These are phyloP conservation scores for Agaricales sp. DNA, from an alignment of 1,284 basidiomycete species.

Conservation along the genomic window DNA sequence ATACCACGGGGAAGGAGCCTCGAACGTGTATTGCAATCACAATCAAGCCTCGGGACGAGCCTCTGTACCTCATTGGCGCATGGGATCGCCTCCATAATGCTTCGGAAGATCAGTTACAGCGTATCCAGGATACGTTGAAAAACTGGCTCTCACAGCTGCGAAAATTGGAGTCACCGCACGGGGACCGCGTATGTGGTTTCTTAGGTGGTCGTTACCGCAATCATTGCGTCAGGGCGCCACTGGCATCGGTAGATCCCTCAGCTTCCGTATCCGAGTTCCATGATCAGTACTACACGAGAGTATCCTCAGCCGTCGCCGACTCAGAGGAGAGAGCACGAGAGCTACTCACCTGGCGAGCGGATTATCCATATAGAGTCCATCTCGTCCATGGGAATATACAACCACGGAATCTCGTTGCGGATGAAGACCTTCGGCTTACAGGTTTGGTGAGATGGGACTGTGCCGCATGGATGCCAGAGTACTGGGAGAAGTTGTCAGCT, in stretches of 20 bases:
- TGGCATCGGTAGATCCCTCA: not conserved
- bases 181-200: not conserved
- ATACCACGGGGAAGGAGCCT: too few relatives aligned
- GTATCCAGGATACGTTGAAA: not conserved
- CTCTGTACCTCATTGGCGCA: too few relatives aligned
- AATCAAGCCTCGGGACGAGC: too few relatives aligned
- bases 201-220: not conserved
- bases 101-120: not conserved
- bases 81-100: too few relatives aligned
- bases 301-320: not conserved
- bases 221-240: not conserved
- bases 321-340: not conserved
- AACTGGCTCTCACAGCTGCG: not conserved
- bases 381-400: slow-evolving; percentile 19
- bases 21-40: too few relatives aligned
- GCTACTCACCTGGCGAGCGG: not conserved
- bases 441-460: slow-evolving; percentile 19
- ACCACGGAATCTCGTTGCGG: slow-evolving; percentile 17
- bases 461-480: slow-evolving; percentile 19
- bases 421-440: slow-evolving; percentile 12
- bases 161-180: not conserved
- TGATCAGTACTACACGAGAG: not conserved
- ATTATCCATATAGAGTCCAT: not conserved
- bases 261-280: not conserved
- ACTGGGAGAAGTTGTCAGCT: slow-evolving; percentile 18